A percentile compares a stretch with the other conserved stretches of the same genome.
Evolutionary conservation across 768 basidiomycete genomes (phyloP).

Genomic region (Lactarius indigo): DNA sequence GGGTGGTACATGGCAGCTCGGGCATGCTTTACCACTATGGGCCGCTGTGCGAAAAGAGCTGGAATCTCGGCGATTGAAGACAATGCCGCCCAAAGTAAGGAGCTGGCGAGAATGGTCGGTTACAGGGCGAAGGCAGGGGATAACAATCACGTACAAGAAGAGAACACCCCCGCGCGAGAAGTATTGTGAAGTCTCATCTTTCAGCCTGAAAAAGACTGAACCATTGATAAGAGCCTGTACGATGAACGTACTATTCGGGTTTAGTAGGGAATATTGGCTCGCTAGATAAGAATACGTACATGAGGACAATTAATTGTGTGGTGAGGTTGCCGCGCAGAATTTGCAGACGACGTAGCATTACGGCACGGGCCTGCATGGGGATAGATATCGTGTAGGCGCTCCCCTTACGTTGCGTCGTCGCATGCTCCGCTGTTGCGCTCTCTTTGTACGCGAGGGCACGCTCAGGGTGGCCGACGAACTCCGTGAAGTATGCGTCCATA

Average conservation of each 20-base stretch:
- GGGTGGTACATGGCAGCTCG: conserved; percentile 62
- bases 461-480: conserved; percentile 45
- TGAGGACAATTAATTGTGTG: conserved; percentile 31
- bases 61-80: conserved; percentile 64
- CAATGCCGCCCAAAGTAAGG: conserved; percentile 57
- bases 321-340: conserved; percentile 34
- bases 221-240: conserved; percentile 56
- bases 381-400: conserved; percentile 39
- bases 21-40: conserved; percentile 55
- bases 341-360: conserved; percentile 36
- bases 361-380: conserved; percentile 37
- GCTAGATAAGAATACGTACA: conserved; percentile 20
- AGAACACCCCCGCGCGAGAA: conserved; percentile 78
- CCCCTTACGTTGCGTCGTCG: conserved; percentile 39
- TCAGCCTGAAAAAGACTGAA: conserved; percentile 58
- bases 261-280: not conserved
- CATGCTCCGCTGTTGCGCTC: conserved; percentile 50
- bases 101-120: conserved; percentile 32
- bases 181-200: conserved; percentile 53
- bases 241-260: conserved; percentile 45
- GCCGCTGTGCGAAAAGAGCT: conserved; percentile 51
- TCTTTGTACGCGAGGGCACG: conserved; percentile 41
- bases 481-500: conserved; percentile 42
- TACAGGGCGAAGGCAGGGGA: too few relatives aligned
- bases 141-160: conserved; percentile 53